A percentile compares a stretch with the other conserved stretches of the same genome.
Evolutionary conservation across 495 filamentous ascomycete species (phyloP).

Genomic region (Penicillium argentinense): DNA sequence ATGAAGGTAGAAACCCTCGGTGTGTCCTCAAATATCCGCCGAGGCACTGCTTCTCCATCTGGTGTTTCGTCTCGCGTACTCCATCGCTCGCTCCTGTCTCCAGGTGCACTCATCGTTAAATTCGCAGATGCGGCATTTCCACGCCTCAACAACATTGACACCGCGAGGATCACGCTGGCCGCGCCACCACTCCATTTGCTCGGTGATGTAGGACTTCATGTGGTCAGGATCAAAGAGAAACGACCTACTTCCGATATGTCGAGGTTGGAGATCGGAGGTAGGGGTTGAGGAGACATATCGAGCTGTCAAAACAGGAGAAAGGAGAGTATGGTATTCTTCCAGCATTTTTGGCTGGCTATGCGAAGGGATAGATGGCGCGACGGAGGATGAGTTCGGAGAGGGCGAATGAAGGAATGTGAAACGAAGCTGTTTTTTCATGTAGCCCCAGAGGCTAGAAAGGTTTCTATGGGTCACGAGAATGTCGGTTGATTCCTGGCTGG

Average conservation of each 20-base stretch:
- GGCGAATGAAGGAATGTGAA: conserved; percentile 54
- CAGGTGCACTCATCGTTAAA: conserved; percentile 62
- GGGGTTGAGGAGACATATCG: conserved; percentile 40
- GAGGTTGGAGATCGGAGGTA: conserved; percentile 30
- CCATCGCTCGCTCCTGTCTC: conserved; percentile 57
- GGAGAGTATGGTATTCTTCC: conserved; percentile 46
- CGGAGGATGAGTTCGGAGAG: conserved; percentile 6
- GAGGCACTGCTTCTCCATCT: conserved; percentile 9
- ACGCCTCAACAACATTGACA: conserved; percentile 84
- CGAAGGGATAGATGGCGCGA: conserved; percentile 44
- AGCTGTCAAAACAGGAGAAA: conserved; percentile 49
- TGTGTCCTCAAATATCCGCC: conserved; percentile 13
- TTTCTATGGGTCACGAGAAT: conserved; percentile 60
- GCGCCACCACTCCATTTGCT: conserved; percentile 83
- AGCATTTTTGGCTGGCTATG: conserved; percentile 60
- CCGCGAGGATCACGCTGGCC: conserved; percentile 76
- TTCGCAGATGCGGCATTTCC: conserved; percentile 75
- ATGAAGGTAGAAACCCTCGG: too few species aligned
- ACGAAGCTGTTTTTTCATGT: conserved; percentile 66
- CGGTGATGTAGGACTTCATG: conserved; percentile 62
- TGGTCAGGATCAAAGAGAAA: conserved; percentile 66
- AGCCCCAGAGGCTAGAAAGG: conserved; percentile 59
- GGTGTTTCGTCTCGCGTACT: conserved; percentile 34
- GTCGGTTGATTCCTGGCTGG: conserved; percentile 50
- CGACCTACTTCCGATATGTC: conserved; percentile 63